These are phyloP conservation scores for Aspergillus floridensis DNA, from an alignment of 2,329 filamentous ascomycete genomes.

Conservation along the genomic window DNA sequence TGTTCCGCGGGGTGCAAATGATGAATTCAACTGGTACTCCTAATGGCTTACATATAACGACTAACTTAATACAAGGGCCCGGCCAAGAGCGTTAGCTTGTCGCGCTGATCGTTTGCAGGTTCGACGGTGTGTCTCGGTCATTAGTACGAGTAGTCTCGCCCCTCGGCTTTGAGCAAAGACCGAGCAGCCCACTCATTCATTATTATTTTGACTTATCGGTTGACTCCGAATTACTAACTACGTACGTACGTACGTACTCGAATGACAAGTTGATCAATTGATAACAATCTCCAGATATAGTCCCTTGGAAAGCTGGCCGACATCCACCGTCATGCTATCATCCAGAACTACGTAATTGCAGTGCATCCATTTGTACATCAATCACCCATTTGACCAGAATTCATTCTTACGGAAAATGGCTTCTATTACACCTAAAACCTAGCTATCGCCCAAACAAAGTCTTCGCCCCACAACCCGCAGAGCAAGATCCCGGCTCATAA, in stretches of 20 bases:
- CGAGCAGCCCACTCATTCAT: neutral
- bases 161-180: neutral
- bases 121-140: neutral
- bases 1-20: neutral
- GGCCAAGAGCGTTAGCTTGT: neutral
- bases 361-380: neutral
- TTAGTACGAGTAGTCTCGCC: neutral
- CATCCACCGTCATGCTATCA: no score
- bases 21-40: neutral
- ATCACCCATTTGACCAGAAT: neutral
- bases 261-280: no score
- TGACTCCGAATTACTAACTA: no score
- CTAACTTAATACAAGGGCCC: neutral
- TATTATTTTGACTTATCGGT: no score
- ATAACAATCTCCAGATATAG: no score
- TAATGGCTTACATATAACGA: neutral
- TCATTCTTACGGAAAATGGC: neutral
- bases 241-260: no score
- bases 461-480: slow-evolving; percentile 11
- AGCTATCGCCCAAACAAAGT: slow-evolving; percentile 13
- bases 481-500: slow-evolving; percentile 1
- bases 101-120: neutral
- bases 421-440: slow-evolving; percentile 9
- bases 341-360: no score
- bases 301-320: no score